Evolutionary conservation across 495 filamentous ascomycete genomes (phyloP).

Genomic region (Tuber umbilicatum): DNA sequence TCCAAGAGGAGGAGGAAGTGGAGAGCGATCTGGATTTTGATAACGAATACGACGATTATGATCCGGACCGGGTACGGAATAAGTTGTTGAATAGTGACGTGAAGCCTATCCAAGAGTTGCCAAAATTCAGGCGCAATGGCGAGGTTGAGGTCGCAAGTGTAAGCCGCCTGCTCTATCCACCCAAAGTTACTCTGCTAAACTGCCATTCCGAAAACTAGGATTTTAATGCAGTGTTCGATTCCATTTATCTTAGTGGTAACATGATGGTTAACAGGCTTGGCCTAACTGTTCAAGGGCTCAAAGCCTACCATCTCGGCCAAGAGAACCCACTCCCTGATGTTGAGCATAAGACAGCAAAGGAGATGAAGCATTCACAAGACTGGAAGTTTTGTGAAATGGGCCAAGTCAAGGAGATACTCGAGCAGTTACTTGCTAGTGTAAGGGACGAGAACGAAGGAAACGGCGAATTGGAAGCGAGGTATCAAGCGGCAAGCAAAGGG

Average conservation of each 20-base stretch:
- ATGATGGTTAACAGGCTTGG: constrained; percentile 92
- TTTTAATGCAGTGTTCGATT: constrained; percentile 63
- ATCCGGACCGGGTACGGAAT: constrained; percentile 57
- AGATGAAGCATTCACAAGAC: constrained; percentile 58
- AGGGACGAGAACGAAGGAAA: constrained; percentile 61
- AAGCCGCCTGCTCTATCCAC: constrained; percentile 30
- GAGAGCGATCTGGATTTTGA: constrained; percentile 45
- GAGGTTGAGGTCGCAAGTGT: constrained; percentile 46
- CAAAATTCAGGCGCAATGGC: constrained; percentile 32
- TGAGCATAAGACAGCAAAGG: constrained; percentile 48
- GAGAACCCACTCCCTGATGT: constrained; percentile 48
- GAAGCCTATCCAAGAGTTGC: constrained; percentile 32
- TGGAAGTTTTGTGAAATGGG: constrained; percentile 67
- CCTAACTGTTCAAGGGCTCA: constrained; percentile 70
- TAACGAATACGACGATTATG: constrained; percentile 48
- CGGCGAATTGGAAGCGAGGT: constrained; percentile 54
- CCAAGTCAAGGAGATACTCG: constrained; percentile 55
- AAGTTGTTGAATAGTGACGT: constrained; percentile 47
- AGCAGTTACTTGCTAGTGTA: constrained; percentile 49
- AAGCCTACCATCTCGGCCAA: constrained; percentile 64
- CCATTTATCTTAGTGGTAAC: constrained; percentile 86
- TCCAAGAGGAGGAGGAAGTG: constrained; percentile 51
- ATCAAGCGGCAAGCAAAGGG: constrained; percentile 46
- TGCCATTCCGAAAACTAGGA: constrained; percentile 50
- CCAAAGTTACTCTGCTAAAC: constrained; percentile 26